Conservation (phyloP, 306 rosid species). For the Begonia loranthoides region DNA sequence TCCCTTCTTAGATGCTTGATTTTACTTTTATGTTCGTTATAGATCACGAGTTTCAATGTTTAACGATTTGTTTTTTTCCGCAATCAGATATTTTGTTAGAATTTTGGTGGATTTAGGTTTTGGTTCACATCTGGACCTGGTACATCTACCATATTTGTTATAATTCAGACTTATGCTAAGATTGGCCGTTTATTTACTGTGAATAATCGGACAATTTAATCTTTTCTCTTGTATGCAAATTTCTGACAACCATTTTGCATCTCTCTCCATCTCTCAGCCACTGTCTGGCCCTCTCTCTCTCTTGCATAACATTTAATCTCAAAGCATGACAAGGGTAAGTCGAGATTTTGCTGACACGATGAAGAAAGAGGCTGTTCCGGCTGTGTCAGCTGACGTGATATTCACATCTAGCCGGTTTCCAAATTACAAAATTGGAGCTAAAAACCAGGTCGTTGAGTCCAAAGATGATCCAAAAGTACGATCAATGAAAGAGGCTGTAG, state of each 20-base stretch:
- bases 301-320: slow-evolving; percentile 25
- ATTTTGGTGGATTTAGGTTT: too few species aligned
- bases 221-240: not conserved
- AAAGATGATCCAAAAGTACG: slow-evolving; percentile 52
- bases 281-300: slow-evolving; percentile 6
- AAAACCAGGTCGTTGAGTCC: slow-evolving; percentile 64
- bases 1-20: not conserved
- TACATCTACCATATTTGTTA: too few species aligned
- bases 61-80: too few species aligned
- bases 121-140: too few species aligned
- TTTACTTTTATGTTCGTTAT: too few species aligned
- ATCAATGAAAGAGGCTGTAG: slow-evolving; percentile 86
- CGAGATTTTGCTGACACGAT: slow-evolving; percentile 63
- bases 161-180: not conserved
- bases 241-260: slow-evolving; percentile 4
- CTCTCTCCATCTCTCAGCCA: not conserved
- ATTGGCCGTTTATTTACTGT: not conserved
- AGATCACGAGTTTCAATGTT: too few species aligned
- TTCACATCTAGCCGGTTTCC: slow-evolving; percentile 81
- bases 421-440: slow-evolving; percentile 60
- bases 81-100: too few species aligned
- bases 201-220: not conserved
- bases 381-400: slow-evolving; percentile 66
- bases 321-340: slow-evolving; percentile 60
- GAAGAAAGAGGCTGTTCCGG: slow-evolving; percentile 47